Base-by-base conservation (phyloP, 2,329 filamentous ascomycete species). In the Chrysoporthe puriensis region DNA sequence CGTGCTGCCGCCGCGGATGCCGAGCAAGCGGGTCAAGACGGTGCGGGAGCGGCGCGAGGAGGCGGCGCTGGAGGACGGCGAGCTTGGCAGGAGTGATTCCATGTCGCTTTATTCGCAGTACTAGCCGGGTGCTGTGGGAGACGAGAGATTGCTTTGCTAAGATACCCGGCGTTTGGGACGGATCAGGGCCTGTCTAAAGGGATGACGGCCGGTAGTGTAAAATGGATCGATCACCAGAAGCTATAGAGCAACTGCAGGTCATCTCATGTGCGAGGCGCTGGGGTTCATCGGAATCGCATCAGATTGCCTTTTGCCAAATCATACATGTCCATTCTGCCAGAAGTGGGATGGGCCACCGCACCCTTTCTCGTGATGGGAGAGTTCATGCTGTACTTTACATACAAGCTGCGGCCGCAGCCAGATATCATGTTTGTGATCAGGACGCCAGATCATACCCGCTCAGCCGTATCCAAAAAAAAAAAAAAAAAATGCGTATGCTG, bases 91-190 rank as follows among this genome's bases (percentile, higher is more conserved):
- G 63, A 65, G 57, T 13, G 63, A 65, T 46, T 67, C 68, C 4
- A 26, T 63, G 58, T 70, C 68, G n/a, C 57, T 70, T 16, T 70
- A 70, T 44, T 70, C 68, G 13, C 68, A 70, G 48, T 65, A 14
- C 11, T 61, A 52, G 36, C n/a, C 4, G 16, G 34, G 16, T 2
- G 40, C 26, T 34, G 2, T 36, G 2, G n/a, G 42, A 40, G 13
- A 44, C 13, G n/a, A n/a, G 34, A 56, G n/a, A 46, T 46, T n/a
- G 52, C 8, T 59, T 18, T 60, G 40, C n/a, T 3, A 65, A 65
- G 66, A 67, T 67, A 67, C 66, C 66, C 66, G 66, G 66, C 48
- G 66, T 67, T 67, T 50, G 26, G 48, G 56, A 43, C 1, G 26
- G 42, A 54, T 13, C 14, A n/a, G 8, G 18, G 44, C 44, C n/a